phyloP scores from a whole-genome alignment of 2,329 filamentous ascomycete genomes.

The Aspergillus unguis region DNA sequence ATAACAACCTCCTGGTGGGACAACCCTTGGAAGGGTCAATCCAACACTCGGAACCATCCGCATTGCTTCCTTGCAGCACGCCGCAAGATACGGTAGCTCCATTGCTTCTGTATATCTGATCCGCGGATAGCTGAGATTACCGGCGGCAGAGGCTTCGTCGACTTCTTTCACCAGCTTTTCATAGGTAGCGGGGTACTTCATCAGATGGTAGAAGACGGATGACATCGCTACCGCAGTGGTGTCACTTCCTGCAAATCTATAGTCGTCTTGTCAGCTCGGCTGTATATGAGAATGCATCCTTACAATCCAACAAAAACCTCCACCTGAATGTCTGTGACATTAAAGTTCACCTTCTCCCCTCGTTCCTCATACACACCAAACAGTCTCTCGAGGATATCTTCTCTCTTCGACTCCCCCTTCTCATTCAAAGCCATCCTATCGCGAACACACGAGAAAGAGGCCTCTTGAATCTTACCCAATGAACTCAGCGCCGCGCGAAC shows the following conservation, averaged over 20 bases:
- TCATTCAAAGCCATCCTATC: constrained; percentile 8
- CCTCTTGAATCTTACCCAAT: constrained; percentile 23
- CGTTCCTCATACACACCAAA: constrained; percentile 27
- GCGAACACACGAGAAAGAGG: constrained; percentile 5
- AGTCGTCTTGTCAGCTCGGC: neutral
- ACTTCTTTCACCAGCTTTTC: constrained; percentile 14
- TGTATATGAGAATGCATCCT: no score
- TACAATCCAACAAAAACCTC: constrained; percentile 31
- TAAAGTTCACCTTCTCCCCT: constrained; percentile 31
- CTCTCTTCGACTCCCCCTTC: constrained; percentile 16
- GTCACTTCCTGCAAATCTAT: constrained; percentile 33
- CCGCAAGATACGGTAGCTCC: constrained; percentile 47
- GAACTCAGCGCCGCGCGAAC: constrained; percentile 26
- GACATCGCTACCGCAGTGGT: constrained; percentile 35
- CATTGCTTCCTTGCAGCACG: constrained; percentile 50
- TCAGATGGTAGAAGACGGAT: constrained; percentile 37
- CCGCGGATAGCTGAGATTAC: constrained; percentile 14
- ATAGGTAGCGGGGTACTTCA: constrained; percentile 29
- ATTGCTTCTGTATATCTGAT: constrained; percentile 25
- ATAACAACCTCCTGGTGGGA: constrained; percentile 11
- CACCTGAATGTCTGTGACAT: constrained; percentile 26
- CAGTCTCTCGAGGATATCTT: constrained; percentile 29
- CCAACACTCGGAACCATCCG: constrained; percentile 38
- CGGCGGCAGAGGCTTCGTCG: neutral
- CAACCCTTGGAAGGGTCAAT: constrained; percentile 21